phyloP scores from a whole-genome alignment of 371 early-diverging fungal species.

The Mucor plumbeus region DNA sequence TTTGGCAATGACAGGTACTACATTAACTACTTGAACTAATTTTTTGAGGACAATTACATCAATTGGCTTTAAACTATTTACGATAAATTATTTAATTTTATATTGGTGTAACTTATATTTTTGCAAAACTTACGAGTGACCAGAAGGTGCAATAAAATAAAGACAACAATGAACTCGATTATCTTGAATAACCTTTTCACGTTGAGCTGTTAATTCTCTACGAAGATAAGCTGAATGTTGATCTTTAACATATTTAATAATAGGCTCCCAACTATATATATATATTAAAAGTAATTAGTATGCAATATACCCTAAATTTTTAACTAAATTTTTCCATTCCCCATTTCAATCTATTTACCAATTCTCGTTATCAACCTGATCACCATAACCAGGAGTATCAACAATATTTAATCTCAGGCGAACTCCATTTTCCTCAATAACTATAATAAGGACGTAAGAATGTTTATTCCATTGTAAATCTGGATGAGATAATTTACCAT shows the following conservation, averaged over 20 bases:
- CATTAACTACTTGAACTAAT: conserved; percentile 76
- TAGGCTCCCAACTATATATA: conserved; percentile 79
- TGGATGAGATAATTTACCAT: conserved; percentile 50
- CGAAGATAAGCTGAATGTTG: conserved; percentile 90
- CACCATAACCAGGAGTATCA: conserved; percentile 82
- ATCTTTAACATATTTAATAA: conserved; percentile 91
- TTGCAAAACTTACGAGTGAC: conserved; percentile 62
- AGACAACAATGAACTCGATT: conserved; percentile 83
- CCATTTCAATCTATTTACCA: conserved; percentile 59
- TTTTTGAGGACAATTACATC: conserved; percentile 78
- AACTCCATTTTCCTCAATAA: conserved; percentile 85
- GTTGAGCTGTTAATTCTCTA: conserved; percentile 84
- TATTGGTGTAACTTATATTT: background rate
- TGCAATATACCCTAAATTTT: background rate
- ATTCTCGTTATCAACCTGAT: conserved; percentile 88
- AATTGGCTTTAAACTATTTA: conserved; percentile 73
- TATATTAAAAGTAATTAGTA: background rate
- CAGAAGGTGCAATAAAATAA: conserved; percentile 78
- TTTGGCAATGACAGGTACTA: conserved; percentile 90
- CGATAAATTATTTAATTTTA: conserved; percentile 13
- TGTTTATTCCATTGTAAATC: background rate
- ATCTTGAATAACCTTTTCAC: conserved; percentile 86
- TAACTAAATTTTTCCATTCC: background rate
- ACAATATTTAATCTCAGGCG: conserved; percentile 84
- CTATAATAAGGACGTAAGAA: conserved; percentile 31